Evolutionary conservation across 257 asterid species (phyloP).

Genomic region (Solanum lycopersicoides): DNA sequence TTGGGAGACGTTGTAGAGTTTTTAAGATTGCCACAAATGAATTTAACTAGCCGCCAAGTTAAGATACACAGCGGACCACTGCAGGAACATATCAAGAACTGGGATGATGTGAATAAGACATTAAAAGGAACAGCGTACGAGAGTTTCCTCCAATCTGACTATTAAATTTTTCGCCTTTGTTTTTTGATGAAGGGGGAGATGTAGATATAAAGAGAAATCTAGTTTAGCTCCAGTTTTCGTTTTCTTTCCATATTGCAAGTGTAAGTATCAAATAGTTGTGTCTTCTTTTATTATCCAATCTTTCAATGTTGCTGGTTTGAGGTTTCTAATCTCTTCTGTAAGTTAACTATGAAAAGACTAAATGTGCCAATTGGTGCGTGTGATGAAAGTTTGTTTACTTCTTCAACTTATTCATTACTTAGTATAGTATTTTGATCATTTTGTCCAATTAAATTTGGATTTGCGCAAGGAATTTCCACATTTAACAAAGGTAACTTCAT

Average conservation of each 20-base stretch:
- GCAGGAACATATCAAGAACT: constrained; percentile 51
- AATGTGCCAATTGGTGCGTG: background rate
- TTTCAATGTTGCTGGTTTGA: background rate
- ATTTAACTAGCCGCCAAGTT: constrained; percentile 64
- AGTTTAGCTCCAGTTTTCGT: background rate
- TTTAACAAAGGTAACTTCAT: background rate
- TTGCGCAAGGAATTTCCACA: background rate
- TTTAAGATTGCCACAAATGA: constrained; percentile 56
- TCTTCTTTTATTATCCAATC: background rate
- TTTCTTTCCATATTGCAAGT: background rate
- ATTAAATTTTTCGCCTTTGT: constrained; percentile 16
- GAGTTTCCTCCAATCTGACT: constrained; percentile 56
- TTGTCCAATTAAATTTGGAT: too few species aligned
- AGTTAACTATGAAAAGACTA: background rate
- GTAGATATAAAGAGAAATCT: background rate
- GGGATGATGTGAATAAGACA: constrained; percentile 59
- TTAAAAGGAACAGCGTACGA: constrained; percentile 63
- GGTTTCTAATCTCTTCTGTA: background rate
- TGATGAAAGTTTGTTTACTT: background rate
- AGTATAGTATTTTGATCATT: background rate
- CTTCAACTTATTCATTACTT: background rate
- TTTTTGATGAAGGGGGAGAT: constrained; percentile 15
- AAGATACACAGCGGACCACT: constrained; percentile 80
- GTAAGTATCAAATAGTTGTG: background rate
- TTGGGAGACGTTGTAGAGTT: constrained; percentile 53